A percentile compares a stretch with the other conserved stretches of the same genome.
Evolutionary conservation across 2,329 filamentous ascomycete species (phyloP).

Genomic region (Trichoderma semiorbis): DNA sequence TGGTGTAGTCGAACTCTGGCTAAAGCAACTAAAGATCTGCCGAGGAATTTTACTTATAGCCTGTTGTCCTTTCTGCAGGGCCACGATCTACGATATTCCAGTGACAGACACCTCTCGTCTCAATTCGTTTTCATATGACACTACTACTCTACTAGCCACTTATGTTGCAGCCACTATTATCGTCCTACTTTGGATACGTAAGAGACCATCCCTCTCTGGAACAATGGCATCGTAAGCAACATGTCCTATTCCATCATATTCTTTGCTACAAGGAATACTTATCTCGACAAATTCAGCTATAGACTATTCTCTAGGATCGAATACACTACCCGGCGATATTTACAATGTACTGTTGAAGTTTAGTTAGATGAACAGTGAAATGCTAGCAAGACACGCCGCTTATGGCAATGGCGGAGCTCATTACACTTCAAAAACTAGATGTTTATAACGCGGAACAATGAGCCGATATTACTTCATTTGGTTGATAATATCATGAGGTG

Average conservation of each 20-base stretch:
- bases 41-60: not conserved
- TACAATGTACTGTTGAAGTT: not conserved
- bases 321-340: not conserved
- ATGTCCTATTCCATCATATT: not conserved
- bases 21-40: not conserved
- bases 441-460: not conserved
- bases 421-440: not conserved
- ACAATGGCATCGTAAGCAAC: not conserved
- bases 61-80: not conserved
- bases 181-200: not conserved
- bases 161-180: not conserved
- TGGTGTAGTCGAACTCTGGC: not conserved
- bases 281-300: too few species aligned
- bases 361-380: not conserved
- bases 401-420: not conserved
- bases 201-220: not conserved
- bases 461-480: not conserved
- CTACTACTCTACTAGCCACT: fast-evolving
- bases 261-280: not conserved
- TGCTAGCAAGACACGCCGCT: not conserved
- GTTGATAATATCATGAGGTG: not conserved
- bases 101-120: not conserved
- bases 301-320: too few species aligned
- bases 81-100: not conserved
- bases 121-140: not conserved